Base-by-base conservation (phyloP, 2,329 filamentous ascomycete genomes). In the Clonostachys solani region DNA sequence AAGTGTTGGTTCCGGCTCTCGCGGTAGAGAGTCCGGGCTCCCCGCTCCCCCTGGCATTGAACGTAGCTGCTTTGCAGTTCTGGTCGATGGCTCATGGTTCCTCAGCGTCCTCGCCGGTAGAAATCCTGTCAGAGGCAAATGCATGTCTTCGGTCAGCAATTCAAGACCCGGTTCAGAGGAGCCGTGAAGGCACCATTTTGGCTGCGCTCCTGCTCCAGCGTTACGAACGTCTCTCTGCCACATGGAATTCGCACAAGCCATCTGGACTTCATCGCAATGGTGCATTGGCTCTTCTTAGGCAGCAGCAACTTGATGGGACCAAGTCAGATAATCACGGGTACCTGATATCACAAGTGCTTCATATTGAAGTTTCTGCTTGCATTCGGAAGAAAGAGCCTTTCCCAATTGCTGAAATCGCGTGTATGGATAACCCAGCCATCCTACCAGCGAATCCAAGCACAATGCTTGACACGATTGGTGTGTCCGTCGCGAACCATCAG, bases 361-460 rank as follows among this genome's bases (percentile, higher is more conserved):
- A 53, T 42, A 49, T 45, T 42, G 49, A 51, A 43, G 49, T 53
- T 40, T 53, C 51, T 33, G 47, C 47, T 45, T 49, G 43, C 44
- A 44, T 51, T 35, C 46, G 49, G 47, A 41, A 33, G 29, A 33
- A 29, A 29, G 33, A 10, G 16, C 19, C 42, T n/a, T 23, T 43
- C 8, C 23, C 17, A 1, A 13, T 16, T 33, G 9, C 13, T 29
- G 16, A 23, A 29, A 18, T 18, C 17, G 12, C 23, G 23, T 43
- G 42, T 38, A 13, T 45, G 47, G 47, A 51, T 48, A 41, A 47
- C 19, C 33, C 44, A 18, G 47, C 49, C 37, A 47, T 38, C 46
- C 44, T 46, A 42, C 51, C 45, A 43, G 47, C 45, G 42, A 53
- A 45, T 44, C 51, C 51, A 40, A 53, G 35, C 42, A n/a, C 42